Evolutionary conservation across 345 rosid species (phyloP).

Genomic region (Citrus medica): DNA sequence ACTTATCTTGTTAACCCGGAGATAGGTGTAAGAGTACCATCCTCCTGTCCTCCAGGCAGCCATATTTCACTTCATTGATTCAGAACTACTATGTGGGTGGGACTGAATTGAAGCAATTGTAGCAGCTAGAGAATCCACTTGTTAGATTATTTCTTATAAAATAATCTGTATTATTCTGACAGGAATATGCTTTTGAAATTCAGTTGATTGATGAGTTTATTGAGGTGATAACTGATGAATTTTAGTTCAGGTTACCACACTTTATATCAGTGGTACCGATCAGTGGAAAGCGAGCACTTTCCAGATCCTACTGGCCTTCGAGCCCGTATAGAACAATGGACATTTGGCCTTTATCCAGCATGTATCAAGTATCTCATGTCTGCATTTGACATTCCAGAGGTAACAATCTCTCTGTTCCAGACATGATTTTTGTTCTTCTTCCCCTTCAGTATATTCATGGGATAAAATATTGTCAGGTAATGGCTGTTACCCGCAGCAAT

Average conservation of each 20-base stretch:
- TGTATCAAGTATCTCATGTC: conserved; percentile 99
- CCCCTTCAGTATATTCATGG: conserved; percentile 8
- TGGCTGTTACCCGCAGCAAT: conserved; percentile 89
- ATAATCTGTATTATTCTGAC: background rate
- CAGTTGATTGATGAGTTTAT: background rate
- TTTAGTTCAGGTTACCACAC: conserved; percentile 77
- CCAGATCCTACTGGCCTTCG: conserved; percentile 99
- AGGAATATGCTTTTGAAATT: background rate
- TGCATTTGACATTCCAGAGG: conserved; percentile 99
- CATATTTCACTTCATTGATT: no score
- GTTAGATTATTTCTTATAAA: no score
- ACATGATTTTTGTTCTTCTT: background rate
- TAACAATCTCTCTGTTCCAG: conserved; percentile 20
- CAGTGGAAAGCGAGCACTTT: conserved; percentile 92
- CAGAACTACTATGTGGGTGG: no score
- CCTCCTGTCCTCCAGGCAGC: no score
- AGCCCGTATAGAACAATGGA: conserved; percentile 95
- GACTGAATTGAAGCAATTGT: no score
- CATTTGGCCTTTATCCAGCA: conserved; percentile 96
- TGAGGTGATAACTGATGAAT: conserved; percentile 13
- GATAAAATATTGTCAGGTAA: conserved; percentile 53
- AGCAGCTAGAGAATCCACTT: no score
- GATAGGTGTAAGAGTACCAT: no score
- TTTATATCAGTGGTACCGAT: conserved; percentile 89
- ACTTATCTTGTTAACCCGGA: no score